Base-by-base conservation (phyloP, 441 rosid genomes). In the Arabidopsis hybrid region DNA sequence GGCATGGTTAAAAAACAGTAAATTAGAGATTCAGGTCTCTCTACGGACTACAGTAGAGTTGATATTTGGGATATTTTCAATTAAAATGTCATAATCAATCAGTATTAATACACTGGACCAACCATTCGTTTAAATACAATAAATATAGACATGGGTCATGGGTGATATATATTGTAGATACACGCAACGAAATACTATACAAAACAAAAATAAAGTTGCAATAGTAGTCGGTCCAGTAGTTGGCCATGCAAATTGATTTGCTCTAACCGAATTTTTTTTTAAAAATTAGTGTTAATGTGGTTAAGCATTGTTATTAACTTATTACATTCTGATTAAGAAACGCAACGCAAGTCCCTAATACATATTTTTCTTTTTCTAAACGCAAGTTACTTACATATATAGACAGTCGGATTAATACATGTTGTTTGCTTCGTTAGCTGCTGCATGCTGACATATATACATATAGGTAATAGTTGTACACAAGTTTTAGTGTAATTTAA, bases 151-250 rank as follows among this genome's bases (percentile, higher is more conserved):
- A 57, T 76, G 60, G 79, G 65, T 74, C 73, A 75, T 69, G 59
- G 46, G 69, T 67, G 49, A 65, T 55, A 38, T 46, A 66, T 67
- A 21, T 21, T 21, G 26, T 2, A 21, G 26, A 21, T 21, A 21
- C 26, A 58, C 72, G 72, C 63, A 66, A 65, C 16, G 9, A 46
- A 57, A 29, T 65, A 66, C 21, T 67, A 49, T 62, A 21, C 26
- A 21, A 21, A 21, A 46, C 21, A 52, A 10, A 69, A 51, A 32
- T n/a, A 60, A 9, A 32, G n/a, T 26, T 16, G 69, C 32, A 55
- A 68, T 52, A 62, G 12, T 61, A 64, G 79, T 63, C 75, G 79
- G 79, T 69, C 79, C 75, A 69, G 65, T 75, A 67, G 78, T 35
- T 69, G 60, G 75, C 65, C 70, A 76, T 21, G 26, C 26, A 21